Conservation (phyloP, 2,329 filamentous ascomycete species). For the Talaromyces islandicus region DNA sequence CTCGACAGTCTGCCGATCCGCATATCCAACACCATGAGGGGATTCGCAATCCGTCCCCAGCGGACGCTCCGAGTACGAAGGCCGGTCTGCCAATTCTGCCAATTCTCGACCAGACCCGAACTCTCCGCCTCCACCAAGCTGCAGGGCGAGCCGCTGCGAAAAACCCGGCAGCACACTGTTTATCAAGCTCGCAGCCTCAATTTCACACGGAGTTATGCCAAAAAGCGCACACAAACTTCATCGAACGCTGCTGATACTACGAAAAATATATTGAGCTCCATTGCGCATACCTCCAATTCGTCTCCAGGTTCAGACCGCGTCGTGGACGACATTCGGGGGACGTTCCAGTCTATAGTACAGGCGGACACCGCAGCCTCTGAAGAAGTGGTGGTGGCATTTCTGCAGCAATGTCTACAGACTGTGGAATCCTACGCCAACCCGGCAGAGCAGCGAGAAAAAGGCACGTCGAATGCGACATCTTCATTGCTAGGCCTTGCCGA, state of each 20-base stretch:
- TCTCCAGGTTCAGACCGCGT: constrained; percentile 10
- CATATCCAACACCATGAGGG: constrained; percentile 24
- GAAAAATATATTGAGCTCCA: not conserved
- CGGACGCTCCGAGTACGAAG: constrained; percentile 11
- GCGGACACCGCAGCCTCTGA: constrained; percentile 29
- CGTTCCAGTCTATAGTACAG: constrained; percentile 23
- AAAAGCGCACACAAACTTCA: not conserved
- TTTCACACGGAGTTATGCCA: not conserved
- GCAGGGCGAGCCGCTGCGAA: constrained; percentile 1
- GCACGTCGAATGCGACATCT: constrained; percentile 32
- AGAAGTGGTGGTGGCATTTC: constrained; percentile 25
- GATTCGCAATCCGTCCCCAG: constrained; percentile 25
- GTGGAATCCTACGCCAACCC: constrained; percentile 23
- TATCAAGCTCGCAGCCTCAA: not conserved
- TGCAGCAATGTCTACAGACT: constrained; percentile 30
- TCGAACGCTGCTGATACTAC: not conserved
- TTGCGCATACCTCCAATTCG: not conserved
- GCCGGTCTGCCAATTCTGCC: constrained; percentile 34
- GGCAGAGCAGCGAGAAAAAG: constrained; percentile 19
- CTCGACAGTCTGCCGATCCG: not conserved
- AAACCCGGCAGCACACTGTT: not conserved
- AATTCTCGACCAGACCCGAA: constrained; percentile 22
- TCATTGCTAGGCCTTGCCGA: constrained; percentile 38
- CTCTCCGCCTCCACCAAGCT: constrained; percentile 12
- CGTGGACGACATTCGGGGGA: constrained; percentile 26